A percentile compares a stretch with the other conserved stretches of the same genome.
Evolutionary conservation across 768 basidiomycete genomes (phyloP).

Genomic region (Russula dissimulans): DNA sequence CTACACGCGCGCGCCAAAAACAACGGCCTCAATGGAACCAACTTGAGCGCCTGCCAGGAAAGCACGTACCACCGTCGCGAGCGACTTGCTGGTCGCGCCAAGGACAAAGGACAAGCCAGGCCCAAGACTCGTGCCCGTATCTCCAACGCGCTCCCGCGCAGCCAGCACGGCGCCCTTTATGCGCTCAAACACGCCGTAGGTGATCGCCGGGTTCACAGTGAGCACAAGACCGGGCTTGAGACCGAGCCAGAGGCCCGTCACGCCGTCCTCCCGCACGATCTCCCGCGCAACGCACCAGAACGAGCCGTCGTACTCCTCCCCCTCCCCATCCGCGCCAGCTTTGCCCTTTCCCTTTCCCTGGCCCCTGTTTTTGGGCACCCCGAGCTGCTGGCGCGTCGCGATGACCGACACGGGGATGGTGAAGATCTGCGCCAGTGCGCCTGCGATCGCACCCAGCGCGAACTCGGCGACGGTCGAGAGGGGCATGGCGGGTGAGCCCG

Average conservation of each 20-base stretch:
- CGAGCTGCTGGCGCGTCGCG: slow-evolving; percentile 93
- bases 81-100: slow-evolving; percentile 90
- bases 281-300: slow-evolving; percentile 74
- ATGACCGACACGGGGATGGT: slow-evolving; percentile 98
- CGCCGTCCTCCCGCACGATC: slow-evolving; percentile 83
- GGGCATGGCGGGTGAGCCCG: slow-evolving; percentile 50
- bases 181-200: slow-evolving; percentile 90
- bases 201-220: slow-evolving; percentile 96
- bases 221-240: slow-evolving; percentile 89
- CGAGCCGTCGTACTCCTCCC: slow-evolving; percentile 45
- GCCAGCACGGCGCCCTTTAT: slow-evolving; percentile 67
- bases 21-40: neutral
- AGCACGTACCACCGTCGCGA: slow-evolving; percentile 81
- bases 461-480: slow-evolving; percentile 77
- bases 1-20: slow-evolving; percentile 30
- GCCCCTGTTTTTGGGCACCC: slow-evolving; percentile 29
- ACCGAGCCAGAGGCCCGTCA: slow-evolving; percentile 87
- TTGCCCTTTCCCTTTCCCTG: slow-evolving; percentile 5
- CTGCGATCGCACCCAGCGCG: slow-evolving; percentile 81
- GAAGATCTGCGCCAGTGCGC: slow-evolving; percentile 92
- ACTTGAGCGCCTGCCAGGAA: neutral
- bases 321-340: slow-evolving; percentile 21
- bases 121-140: slow-evolving; percentile 47
- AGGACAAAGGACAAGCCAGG: slow-evolving; percentile 74
- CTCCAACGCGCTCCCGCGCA: slow-evolving; percentile 38